phyloP scores from a whole-genome alignment of 768 basidiomycete species.

The Dioszegia crocea region DNA sequence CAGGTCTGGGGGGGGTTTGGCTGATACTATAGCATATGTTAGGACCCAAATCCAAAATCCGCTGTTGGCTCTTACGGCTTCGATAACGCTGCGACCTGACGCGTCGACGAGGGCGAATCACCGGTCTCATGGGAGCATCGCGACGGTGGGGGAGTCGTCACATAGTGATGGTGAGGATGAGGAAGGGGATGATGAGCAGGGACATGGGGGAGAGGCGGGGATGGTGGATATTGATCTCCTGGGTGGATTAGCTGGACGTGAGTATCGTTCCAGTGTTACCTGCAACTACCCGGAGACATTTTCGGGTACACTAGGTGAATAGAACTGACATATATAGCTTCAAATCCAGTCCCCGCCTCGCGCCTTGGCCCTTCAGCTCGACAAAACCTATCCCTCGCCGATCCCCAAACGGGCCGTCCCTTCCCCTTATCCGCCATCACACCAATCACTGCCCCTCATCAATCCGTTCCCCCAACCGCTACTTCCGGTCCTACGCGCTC shows the following conservation, averaged over 20 bases:
- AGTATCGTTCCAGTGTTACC: neutral
- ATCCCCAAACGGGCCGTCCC: slow-evolving; percentile 50
- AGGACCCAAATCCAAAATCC: slow-evolving; percentile 67
- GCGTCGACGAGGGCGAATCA: neutral
- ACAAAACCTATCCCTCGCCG: slow-evolving; percentile 60
- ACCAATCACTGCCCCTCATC: slow-evolving; percentile 43
- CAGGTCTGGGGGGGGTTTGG: neutral
- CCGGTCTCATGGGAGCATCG: slow-evolving; percentile 10
- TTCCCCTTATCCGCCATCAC: slow-evolving; percentile 48
- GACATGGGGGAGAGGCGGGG: slow-evolving; percentile 49
- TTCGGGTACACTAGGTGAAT: too few relatives aligned
- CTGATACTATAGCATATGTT: slow-evolving; percentile 60
- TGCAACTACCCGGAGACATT: too few relatives aligned
- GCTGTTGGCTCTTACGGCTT: slow-evolving; percentile 75
- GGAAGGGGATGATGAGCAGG: slow-evolving; percentile 45
- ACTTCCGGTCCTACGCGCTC: slow-evolving; percentile 49
- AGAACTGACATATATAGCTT: slow-evolving; percentile 12
- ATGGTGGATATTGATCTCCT: slow-evolving; percentile 61
- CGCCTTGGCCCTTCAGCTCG: slow-evolving; percentile 68
- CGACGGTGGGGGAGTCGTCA: slow-evolving; percentile 34
- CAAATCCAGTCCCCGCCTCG: slow-evolving; percentile 58
- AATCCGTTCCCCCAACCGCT: slow-evolving; percentile 57
- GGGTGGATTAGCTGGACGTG: slow-evolving; percentile 60
- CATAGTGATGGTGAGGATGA: slow-evolving; percentile 50
- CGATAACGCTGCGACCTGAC: slow-evolving; percentile 74